Percentiles rank a stretch among this genome's conserved stretches.
Evolutionary conservation across 164 flowering plant genomes (phyloP).

Genomic region (Stephania japonica): DNA sequence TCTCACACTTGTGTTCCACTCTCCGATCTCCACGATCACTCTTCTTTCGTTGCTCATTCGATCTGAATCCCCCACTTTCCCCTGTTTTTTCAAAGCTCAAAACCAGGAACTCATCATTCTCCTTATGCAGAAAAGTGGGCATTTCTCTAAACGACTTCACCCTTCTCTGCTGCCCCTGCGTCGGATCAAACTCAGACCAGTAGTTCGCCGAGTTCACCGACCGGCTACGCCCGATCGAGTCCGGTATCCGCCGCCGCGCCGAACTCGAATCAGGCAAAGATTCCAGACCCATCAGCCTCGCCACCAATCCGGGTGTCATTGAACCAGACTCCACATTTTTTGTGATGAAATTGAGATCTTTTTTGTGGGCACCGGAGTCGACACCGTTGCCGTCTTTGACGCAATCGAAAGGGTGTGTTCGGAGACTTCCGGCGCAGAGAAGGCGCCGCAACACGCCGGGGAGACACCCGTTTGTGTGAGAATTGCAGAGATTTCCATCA

Average conservation of each 20-base stretch:
- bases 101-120: slow-evolving; percentile 28
- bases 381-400: background rate
- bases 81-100: slow-evolving; percentile 50
- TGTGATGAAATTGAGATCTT: background rate
- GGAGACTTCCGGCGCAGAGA: slow-evolving; percentile 34
- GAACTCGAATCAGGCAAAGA: slow-evolving; percentile 30
- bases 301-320: slow-evolving; percentile 42
- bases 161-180: slow-evolving; percentile 32
- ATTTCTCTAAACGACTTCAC: slow-evolving; percentile 53
- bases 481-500: slow-evolving; percentile 3
- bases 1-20: background rate
- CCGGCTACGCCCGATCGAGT: slow-evolving; percentile 40
- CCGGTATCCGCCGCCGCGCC: slow-evolving; percentile 12
- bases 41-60: background rate
- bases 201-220: slow-evolving; percentile 52
- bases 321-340: background rate
- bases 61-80: slow-evolving; percentile 2
- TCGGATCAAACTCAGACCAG: slow-evolving; percentile 27
- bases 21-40: slow-evolving; percentile 2
- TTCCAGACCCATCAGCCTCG: slow-evolving; percentile 63
- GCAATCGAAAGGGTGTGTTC: slow-evolving; percentile 34
- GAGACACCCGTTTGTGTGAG: slow-evolving; percentile 31
- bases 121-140: slow-evolving; percentile 20
- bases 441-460: slow-evolving; percentile 33
- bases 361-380: background rate